These are phyloP conservation scores for Podosphaera fusca DNA, from an alignment of 2,329 filamentous ascomycete species.

Conservation along the genomic window DNA sequence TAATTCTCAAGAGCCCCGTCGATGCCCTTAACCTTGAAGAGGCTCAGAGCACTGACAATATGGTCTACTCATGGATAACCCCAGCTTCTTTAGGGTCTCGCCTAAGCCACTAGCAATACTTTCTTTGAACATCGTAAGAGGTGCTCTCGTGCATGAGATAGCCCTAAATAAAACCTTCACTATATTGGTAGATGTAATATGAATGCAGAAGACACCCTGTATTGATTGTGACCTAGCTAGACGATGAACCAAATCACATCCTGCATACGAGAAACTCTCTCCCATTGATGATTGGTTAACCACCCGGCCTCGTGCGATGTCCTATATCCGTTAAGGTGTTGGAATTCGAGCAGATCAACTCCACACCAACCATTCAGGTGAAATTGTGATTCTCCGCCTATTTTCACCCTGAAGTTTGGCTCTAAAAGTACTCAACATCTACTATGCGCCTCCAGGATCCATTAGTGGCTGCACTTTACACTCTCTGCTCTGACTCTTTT, in stretches of 20 bases:
- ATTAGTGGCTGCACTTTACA: not conserved
- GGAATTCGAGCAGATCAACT: not conserved
- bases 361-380: not conserved
- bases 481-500: not conserved
- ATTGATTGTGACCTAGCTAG: not conserved
- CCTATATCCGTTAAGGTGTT: not conserved
- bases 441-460: not conserved
- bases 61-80: not conserved
- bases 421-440: not conserved
- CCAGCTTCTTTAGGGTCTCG: not conserved
- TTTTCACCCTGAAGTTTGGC: not conserved
- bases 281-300: not conserved
- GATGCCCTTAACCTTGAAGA: not conserved
- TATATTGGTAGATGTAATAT: not conserved
- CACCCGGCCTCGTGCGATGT: not conserved
- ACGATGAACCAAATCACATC: not conserved
- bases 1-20: not conserved
- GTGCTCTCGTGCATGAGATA: not conserved
- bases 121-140: not conserved
- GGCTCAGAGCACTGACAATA: not conserved
- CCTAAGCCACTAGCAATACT: not conserved
- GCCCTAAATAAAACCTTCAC: not conserved
- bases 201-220: not conserved
- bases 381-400: not conserved
- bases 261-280: not conserved